Conservation (phyloP, 2,329 filamentous ascomycete species). For the Eurotiales sp. region DNA sequence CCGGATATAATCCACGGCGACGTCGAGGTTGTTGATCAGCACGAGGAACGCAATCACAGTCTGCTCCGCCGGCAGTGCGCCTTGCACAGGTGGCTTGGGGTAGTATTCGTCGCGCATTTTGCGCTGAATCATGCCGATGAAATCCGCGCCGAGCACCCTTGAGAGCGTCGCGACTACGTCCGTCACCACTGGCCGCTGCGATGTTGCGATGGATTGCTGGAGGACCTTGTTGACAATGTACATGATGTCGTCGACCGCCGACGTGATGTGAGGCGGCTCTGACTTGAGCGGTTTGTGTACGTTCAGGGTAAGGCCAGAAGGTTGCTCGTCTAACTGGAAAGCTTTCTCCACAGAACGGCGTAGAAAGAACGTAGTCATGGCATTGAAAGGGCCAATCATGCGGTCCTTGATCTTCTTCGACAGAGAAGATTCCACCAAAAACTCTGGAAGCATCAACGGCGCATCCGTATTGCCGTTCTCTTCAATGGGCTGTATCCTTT, state of each 20-base stretch:
- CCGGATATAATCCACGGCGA: conserved; percentile 83
- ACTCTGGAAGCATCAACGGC: conserved; percentile 58
- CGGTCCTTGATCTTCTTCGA: conserved; percentile 71
- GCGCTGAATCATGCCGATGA: conserved; percentile 93
- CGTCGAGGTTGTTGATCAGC: conserved; percentile 91
- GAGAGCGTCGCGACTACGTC: conserved; percentile 75
- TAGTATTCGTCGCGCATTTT: conserved; percentile 98
- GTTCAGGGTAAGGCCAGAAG: conserved; percentile 72
- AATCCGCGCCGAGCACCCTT: conserved; percentile 79
- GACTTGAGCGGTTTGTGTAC: conserved; percentile 66
- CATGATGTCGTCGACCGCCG: conserved; percentile 97
- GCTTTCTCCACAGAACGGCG: conserved; percentile 94
- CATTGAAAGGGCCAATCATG: conserved; percentile 77
- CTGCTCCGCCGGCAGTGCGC: conserved; percentile 79
- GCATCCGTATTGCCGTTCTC: conserved; percentile 55
- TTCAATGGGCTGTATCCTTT: conserved; percentile 46
- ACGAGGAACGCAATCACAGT: conserved; percentile 86
- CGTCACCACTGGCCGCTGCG: conserved; percentile 72
- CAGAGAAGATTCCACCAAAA: conserved; percentile 75
- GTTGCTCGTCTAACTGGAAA: conserved; percentile 91
- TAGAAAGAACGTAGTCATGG: conserved; percentile 95
- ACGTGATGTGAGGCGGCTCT: conserved; percentile 86
- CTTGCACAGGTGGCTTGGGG: conserved; percentile 72
- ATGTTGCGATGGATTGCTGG: conserved; percentile 80
- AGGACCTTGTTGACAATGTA: conserved; percentile 95